These are phyloP conservation scores for Geotrichum carabidarum DNA, from an alignment of 1,139 yeast genomes.

Conservation along the genomic window DNA sequence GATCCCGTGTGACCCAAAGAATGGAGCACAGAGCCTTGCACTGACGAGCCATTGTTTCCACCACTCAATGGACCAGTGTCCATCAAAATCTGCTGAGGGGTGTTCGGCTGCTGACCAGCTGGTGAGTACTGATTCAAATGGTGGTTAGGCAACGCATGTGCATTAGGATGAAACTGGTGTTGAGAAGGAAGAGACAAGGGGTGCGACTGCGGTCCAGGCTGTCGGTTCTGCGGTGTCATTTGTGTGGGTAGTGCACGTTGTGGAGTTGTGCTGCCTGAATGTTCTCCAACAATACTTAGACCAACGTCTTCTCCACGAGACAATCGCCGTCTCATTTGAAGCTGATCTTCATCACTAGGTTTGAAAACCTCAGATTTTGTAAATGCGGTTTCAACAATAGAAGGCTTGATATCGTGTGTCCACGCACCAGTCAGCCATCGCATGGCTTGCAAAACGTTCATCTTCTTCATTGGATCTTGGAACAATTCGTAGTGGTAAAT, in stretches of 20 bases:
- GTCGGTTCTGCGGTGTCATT: neutral
- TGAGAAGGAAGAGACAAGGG: slow-evolving; percentile 14
- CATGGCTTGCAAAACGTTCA: slow-evolving; percentile 16
- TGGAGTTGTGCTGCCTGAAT: slow-evolving; percentile 1
- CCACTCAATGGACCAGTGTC: neutral
- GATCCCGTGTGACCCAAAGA: neutral
- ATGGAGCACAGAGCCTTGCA: neutral
- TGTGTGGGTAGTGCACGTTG: slow-evolving; percentile 9
- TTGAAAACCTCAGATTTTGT: slow-evolving; percentile 15
- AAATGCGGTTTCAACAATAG: slow-evolving; percentile 11
- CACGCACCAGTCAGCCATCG: slow-evolving; percentile 18
- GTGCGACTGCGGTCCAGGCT: neutral
- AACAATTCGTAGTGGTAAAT: slow-evolving; percentile 14
- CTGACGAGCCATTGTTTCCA: neutral
- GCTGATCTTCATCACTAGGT: neutral
- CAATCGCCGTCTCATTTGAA: neutral
- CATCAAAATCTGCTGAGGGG: slow-evolving; percentile 3
- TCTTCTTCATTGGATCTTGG: slow-evolving; percentile 19
- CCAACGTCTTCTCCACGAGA: slow-evolving; percentile 6
- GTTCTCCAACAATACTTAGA: neutral
- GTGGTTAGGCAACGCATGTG: neutral
- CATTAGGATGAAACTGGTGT: slow-evolving; percentile 4
- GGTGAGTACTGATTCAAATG: slow-evolving; percentile 9
- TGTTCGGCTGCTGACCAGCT: neutral
- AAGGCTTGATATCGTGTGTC: slow-evolving; percentile 15